Evolutionary conservation across 1,139 yeast species (phyloP), one percentile per base, ranked within the genome.

Genomic region (Chernovozyma sophiae-reginae): DNA sequence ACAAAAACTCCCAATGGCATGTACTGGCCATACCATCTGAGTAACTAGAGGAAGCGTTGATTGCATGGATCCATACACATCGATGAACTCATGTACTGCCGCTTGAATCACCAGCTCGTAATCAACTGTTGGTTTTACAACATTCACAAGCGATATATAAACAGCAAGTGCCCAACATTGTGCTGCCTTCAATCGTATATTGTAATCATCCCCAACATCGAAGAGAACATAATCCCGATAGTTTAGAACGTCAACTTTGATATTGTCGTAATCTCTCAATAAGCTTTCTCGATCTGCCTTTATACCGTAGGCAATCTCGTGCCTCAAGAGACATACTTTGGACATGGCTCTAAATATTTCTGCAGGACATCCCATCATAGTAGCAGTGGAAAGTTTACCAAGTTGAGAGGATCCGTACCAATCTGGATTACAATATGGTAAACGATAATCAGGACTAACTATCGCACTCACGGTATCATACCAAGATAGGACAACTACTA

Each of bases 11-110:
- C 71, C 74, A 32, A 74, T 58, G 7, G 72, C 70, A 48, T 70
- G 72, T 1, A 74, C 58, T 0, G 81, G 81, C 80, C 80, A 75
- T 2, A 75, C 79, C 80, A 75, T 75, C 45, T 75, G 81, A 1
- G 79, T 73, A 2, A 73, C 70, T 19, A 68, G 52, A 2, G 79
- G 76, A 2, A 73, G 62, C 6, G 50, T 48, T 1, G 68, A 49
- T 17, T 71, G 66, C 64, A 75, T 55, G 0, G 71, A 53, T 2
- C 62, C 58, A 45, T 74, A 74, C 2, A 66, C 63, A 11, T 60
- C 57, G 2, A 74, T 64, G 44, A 75, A 75, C 43, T 75, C 81
- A 32, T 55, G 48, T 3, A 72, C 58, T 8, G 61, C 47, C 8
- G 62, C 58, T 14, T 49, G 50, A 17, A 64, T 56, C 11, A 45